Conservation (phyloP, 2,329 filamentous ascomycete genomes). For the Fusarium miscanthi region DNA sequence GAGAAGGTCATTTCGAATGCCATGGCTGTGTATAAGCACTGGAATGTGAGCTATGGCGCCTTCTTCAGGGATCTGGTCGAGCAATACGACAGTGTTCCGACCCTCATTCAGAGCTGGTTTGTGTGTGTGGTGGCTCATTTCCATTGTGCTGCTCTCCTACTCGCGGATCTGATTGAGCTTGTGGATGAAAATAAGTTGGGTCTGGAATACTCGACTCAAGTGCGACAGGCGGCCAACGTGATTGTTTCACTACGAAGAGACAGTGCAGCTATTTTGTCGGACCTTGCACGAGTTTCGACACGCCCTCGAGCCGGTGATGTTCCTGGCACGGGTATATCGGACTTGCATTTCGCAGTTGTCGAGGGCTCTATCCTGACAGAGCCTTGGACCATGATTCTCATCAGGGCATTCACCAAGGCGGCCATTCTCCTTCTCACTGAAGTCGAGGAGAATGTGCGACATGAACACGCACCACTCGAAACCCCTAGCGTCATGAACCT, state of each 20-base stretch:
- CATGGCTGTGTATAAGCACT: slow-evolving; percentile 64
- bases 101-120: slow-evolving; percentile 69
- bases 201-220: slow-evolving; percentile 39
- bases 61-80: slow-evolving; percentile 64
- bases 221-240: slow-evolving; percentile 48
- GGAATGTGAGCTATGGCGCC: slow-evolving; percentile 62
- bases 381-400: slow-evolving; percentile 68
- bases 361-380: slow-evolving; percentile 68
- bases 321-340: slow-evolving; percentile 43
- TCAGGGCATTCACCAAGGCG: slow-evolving; percentile 63
- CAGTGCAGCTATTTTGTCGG: slow-evolving; percentile 59
- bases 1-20: slow-evolving; percentile 62
- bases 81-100: slow-evolving; percentile 61
- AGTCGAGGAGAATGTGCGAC: slow-evolving; percentile 43
- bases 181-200: slow-evolving; percentile 56
- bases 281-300: slow-evolving; percentile 60
- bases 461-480: slow-evolving; percentile 41
- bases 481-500: slow-evolving; percentile 41
- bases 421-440: slow-evolving; percentile 53
- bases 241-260: slow-evolving; percentile 54
- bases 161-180: slow-evolving; percentile 64
- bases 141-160: slow-evolving; percentile 65
- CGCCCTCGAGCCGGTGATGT: slow-evolving; percentile 46
- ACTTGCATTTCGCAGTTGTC: slow-evolving; percentile 65
- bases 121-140: slow-evolving; percentile 67